Evolutionary conservation across 2,329 filamentous ascomycete genomes (phyloP).

Genomic region (Shiraia sp.): DNA sequence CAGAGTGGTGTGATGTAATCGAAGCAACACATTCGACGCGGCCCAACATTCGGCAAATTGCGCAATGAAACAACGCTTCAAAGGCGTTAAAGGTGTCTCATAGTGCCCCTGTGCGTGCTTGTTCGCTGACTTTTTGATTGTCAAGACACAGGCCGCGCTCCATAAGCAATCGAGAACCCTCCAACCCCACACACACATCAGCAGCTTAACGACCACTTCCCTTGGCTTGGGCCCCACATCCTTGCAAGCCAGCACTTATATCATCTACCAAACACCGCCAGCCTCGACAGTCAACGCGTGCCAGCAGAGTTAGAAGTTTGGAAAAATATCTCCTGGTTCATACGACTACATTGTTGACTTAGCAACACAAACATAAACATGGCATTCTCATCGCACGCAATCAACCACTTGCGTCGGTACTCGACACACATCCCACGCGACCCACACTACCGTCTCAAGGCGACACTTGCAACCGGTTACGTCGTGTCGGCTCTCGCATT

Average conservation of each 20-base stretch:
- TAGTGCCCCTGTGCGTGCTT: not conserved
- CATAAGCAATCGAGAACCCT: no score
- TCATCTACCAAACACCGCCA: no score
- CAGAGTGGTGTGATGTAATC: constrained; percentile 28
- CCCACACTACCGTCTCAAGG: constrained; percentile 41
- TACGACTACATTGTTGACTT: no score
- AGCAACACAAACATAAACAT: constrained; percentile 18
- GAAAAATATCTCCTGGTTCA: no score
- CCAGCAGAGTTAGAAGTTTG: no score
- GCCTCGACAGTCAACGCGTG: no score
- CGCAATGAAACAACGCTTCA: constrained; percentile 2
- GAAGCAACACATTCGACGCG: constrained; percentile 3
- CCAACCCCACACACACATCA: no score
- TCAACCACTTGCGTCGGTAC: constrained; percentile 41
- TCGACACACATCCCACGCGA: constrained; percentile 40
- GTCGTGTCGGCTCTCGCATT: constrained; percentile 44
- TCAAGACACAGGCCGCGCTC: no score
- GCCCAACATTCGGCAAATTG: constrained; percentile 5
- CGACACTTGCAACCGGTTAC: constrained; percentile 42
- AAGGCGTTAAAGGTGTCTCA: not conserved
- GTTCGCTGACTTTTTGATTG: no score
- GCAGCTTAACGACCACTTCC: no score
- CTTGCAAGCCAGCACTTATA: no score
- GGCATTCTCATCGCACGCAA: constrained; percentile 35
- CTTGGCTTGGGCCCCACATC: no score